These are phyloP conservation scores for Pyrenopolyporus hunteri DNA, from an alignment of 495 filamentous ascomycete species.

Conservation along the genomic window DNA sequence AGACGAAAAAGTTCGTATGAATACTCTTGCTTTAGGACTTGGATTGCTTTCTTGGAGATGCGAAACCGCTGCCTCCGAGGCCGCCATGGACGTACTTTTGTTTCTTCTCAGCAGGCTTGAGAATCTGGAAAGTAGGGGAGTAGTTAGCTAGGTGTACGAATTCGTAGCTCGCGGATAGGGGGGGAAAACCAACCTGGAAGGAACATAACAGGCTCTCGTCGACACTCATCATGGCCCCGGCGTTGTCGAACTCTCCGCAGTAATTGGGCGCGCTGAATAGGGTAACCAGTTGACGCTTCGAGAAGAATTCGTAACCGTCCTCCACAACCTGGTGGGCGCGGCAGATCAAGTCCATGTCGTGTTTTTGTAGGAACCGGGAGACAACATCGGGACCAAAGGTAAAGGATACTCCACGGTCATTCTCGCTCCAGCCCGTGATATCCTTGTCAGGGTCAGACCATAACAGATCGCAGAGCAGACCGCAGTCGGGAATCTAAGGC, in stretches of 20 bases:
- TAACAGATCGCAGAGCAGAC: conserved; percentile 93
- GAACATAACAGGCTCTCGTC: conserved; percentile 98
- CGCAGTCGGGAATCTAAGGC: conserved; percentile 95
- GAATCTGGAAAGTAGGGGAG: conserved; percentile 65
- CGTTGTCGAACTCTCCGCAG: conserved; percentile 99
- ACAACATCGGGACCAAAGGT: conserved; percentile 99
- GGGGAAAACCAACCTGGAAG: conserved; percentile 80
- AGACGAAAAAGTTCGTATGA: conserved; percentile 84
- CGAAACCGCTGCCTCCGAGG: conserved; percentile 85
- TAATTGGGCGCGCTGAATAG: conserved; percentile 99
- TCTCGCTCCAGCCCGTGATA: conserved; percentile 99
- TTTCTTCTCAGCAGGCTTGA: conserved; percentile 99
- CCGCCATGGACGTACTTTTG: conserved; percentile 99
- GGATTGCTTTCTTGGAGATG: conserved; percentile 90
- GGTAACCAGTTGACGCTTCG: conserved; percentile 95
- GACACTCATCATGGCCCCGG: conserved; percentile 99
- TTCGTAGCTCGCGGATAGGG: neutral
- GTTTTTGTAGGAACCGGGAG: conserved; percentile 97
- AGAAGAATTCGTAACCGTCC: conserved; percentile 99
- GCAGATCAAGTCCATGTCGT: conserved; percentile 99
- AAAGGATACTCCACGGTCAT: conserved; percentile 97
- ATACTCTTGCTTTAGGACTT: conserved; percentile 74
- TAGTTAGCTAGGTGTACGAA: conserved; percentile 10
- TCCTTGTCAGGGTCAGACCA: conserved; percentile 99
- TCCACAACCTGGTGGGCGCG: conserved; percentile 99